Conservation (phyloP, 2,329 filamentous ascomycete genomes). For the Pyrenophora graminea region DNA sequence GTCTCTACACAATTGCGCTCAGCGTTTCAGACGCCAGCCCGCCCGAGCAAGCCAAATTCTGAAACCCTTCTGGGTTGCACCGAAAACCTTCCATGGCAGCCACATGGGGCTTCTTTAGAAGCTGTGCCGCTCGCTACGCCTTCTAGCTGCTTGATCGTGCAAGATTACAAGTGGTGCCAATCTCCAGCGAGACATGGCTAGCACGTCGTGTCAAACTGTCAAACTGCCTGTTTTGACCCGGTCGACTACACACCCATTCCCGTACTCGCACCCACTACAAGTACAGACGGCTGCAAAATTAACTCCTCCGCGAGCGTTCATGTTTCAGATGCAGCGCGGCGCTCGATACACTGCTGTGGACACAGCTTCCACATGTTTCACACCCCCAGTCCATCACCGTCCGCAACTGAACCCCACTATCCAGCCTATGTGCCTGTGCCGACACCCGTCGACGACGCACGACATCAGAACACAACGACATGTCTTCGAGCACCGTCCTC, state of each 20-base stretch:
- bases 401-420: slow-evolving; percentile 1
- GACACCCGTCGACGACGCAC: background rate
- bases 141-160: slow-evolving; percentile 2
- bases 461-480: slow-evolving; percentile 2
- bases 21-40: slow-evolving; percentile 37
- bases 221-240: background rate
- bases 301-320: background rate
- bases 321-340: slow-evolving; percentile 3
- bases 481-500: slow-evolving; percentile 37
- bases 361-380: slow-evolving; percentile 10
- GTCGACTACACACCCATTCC: background rate
- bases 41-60: slow-evolving; percentile 25
- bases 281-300: background rate
- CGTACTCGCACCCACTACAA: too few relatives aligned
- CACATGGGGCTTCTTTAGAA: slow-evolving; percentile 14
- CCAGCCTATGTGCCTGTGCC: background rate
- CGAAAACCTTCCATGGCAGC: slow-evolving; percentile 23
- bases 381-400: background rate
- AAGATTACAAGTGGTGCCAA: background rate
- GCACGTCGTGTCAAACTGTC: slow-evolving; percentile 6
- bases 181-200: background rate
- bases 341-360: background rate
- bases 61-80: slow-evolving; percentile 36
- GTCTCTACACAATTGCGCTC: slow-evolving; percentile 10
- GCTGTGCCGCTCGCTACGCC: slow-evolving; percentile 3